A percentile compares a stretch with the other conserved stretches of the same genome.
phyloP scores from a whole-genome alignment of 192 early-diverging fungal genomes.

The Pilaira anomala region DNA sequence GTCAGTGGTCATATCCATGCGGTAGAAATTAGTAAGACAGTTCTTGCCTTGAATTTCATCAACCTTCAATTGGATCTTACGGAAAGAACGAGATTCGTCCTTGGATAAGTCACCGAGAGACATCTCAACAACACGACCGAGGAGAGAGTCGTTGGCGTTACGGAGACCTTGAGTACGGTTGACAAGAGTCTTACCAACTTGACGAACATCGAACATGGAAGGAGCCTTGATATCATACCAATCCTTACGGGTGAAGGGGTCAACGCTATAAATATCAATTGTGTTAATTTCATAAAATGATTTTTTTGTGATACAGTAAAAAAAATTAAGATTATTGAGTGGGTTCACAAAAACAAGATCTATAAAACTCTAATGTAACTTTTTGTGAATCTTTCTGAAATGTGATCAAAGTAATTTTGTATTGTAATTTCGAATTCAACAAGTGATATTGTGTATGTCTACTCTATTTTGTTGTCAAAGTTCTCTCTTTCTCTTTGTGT shows the following conservation, averaged over 20 bases:
- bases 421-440: too few relatives aligned
- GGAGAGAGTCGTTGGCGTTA: slow-evolving; percentile 94
- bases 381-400: too few relatives aligned
- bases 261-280: slow-evolving; percentile 60
- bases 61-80: slow-evolving; percentile 93
- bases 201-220: slow-evolving; percentile 85
- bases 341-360: background rate
- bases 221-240: slow-evolving; percentile 99
- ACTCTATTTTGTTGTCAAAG: background rate
- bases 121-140: slow-evolving; percentile 92
- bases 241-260: slow-evolving; percentile 99
- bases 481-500: slow-evolving; percentile 13
- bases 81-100: slow-evolving; percentile 85
- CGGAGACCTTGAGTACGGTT: slow-evolving; percentile 99
- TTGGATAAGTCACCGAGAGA: slow-evolving; percentile 94
- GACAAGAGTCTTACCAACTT: slow-evolving; percentile 97
- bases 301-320: background rate
- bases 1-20: slow-evolving; percentile 98
- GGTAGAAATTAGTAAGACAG: slow-evolving; percentile 99
- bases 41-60: slow-evolving; percentile 96
- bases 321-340: background rate
- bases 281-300: background rate
- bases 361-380: background rate
- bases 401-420: too few relatives aligned
- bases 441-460: too few relatives aligned